phyloP scores from a whole-genome alignment of 1,284 basidiomycete genomes.

The Kwoniella shivajii region DNA sequence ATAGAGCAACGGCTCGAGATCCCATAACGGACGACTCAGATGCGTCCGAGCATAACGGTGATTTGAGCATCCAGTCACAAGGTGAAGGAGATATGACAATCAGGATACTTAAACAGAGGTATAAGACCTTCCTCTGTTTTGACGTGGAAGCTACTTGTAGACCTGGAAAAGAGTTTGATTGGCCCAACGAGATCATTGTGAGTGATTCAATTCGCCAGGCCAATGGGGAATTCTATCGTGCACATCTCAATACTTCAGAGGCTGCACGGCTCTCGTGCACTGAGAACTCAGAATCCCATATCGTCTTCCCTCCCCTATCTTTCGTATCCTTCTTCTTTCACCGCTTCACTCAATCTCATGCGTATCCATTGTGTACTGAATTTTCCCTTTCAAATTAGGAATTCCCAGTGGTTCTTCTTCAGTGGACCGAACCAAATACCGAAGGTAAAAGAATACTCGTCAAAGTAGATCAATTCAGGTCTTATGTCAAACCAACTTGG shows the following conservation, averaged over 20 bases:
- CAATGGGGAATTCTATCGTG: too few relatives aligned
- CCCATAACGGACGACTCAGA: conserved; percentile 11
- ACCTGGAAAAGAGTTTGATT: conserved; percentile 65
- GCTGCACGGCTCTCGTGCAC: too few relatives aligned
- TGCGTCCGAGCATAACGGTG: too few relatives aligned
- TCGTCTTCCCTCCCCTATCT: too few relatives aligned
- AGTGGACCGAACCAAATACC: conserved; percentile 65
- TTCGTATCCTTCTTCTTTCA: conserved; percentile 4
- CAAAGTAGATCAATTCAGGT: conserved; percentile 70
- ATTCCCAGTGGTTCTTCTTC: conserved; percentile 70
- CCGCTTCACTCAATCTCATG: conserved; percentile 2
- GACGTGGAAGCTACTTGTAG: conserved; percentile 86
- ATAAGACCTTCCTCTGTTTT: conserved; percentile 56
- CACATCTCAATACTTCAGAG: too few relatives aligned
- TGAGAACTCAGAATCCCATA: too few relatives aligned
- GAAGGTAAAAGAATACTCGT: conserved; percentile 22
- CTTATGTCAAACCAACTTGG: conserved; percentile 87
- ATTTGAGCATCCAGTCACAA: neutral
- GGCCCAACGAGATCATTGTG: conserved; percentile 92
- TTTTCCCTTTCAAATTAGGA: conserved; percentile 36
- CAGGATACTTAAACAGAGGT: conserved; percentile 31
- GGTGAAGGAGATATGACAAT: neutral
- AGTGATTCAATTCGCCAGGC: too few relatives aligned
- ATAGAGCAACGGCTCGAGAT: conserved; percentile 13
- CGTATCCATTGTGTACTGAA: conserved; percentile 11